A percentile compares a stretch with the other conserved stretches of the same genome.
Evolutionary conservation across 2,329 filamentous ascomycete species (phyloP).

Genomic region (Cladophialophora chaetospira): DNA sequence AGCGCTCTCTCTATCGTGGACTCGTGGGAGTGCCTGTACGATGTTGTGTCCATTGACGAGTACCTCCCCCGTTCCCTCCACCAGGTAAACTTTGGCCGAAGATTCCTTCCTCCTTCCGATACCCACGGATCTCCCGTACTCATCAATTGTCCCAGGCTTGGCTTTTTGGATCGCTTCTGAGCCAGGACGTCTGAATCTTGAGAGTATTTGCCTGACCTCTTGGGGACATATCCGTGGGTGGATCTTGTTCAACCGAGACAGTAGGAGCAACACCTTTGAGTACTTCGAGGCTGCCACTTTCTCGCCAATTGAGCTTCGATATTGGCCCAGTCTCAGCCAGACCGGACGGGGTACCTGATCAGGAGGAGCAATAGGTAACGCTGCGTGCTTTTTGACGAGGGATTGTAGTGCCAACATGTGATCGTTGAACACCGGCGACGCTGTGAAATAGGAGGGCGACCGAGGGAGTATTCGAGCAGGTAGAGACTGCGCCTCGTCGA

Average conservation of each 20-base stretch:
- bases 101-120: slow-evolving; percentile 87
- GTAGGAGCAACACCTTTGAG: slow-evolving; percentile 71
- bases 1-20: slow-evolving; percentile 93
- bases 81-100: slow-evolving; percentile 78
- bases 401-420: slow-evolving; percentile 72
- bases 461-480: slow-evolving; percentile 76
- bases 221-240: slow-evolving; percentile 73
- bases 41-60: slow-evolving; percentile 88
- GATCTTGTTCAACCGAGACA: slow-evolving; percentile 82
- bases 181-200: slow-evolving; percentile 72
- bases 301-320: slow-evolving; percentile 71
- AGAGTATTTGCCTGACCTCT: slow-evolving; percentile 66
- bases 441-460: slow-evolving; percentile 94
- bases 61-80: slow-evolving; percentile 90
- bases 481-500: slow-evolving; percentile 35
- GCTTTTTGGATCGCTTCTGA: slow-evolving; percentile 68
- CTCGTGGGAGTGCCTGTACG: slow-evolving; percentile 75
- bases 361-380: slow-evolving; percentile 68
- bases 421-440: slow-evolving; percentile 82
- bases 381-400: slow-evolving; percentile 70
- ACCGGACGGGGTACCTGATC: slow-evolving; percentile 71
- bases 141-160: slow-evolving; percentile 69
- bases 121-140: slow-evolving; percentile 74
- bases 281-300: slow-evolving; percentile 76
- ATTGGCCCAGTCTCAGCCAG: slow-evolving; percentile 79